Evolutionary conservation across 2,329 filamentous ascomycete genomes (phyloP).

Genomic region (Triangularia verruculosa): DNA sequence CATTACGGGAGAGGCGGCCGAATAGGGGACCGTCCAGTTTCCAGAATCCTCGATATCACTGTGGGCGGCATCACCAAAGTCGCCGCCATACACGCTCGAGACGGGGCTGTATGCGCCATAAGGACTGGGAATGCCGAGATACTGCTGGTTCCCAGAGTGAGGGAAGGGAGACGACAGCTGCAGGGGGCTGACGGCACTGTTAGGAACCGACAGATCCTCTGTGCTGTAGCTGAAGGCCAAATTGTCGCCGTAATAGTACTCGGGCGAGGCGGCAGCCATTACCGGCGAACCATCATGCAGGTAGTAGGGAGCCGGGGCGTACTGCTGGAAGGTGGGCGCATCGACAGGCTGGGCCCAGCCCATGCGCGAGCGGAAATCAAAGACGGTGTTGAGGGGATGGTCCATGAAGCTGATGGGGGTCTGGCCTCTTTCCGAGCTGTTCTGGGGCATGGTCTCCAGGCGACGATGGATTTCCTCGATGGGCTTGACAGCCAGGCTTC

Average conservation of each 20-base stretch:
- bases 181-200: conserved; percentile 52
- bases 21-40: conserved; percentile 47
- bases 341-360: conserved; percentile 61
- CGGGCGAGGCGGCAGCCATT: conserved; percentile 38
- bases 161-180: conserved; percentile 55
- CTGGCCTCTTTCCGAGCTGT: conserved; percentile 54
- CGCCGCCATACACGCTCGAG: conserved; percentile 55
- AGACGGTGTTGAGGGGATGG: conserved; percentile 66
- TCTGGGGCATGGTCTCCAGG: conserved; percentile 65
- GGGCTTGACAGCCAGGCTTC: conserved; percentile 72
- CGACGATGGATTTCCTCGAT: conserved; percentile 83
- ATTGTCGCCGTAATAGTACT: conserved; percentile 52
- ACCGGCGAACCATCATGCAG: conserved; percentile 42
- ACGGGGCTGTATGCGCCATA: conserved; percentile 61
- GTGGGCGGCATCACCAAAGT: conserved; percentile 42
- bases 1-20: conserved; percentile 46
- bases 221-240: conserved; percentile 62
- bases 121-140: conserved; percentile 62
- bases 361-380: conserved; percentile 66
- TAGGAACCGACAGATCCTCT: conserved; percentile 56
- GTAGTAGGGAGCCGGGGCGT: conserved; percentile 54
- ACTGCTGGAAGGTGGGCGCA: conserved; percentile 60
- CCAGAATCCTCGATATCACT: conserved; percentile 59
- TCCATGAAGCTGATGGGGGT: conserved; percentile 68
- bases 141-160: conserved; percentile 44